phyloP scores from a whole-genome alignment of 2,329 filamentous ascomycete species.

The Cercospora citrullina region DNA sequence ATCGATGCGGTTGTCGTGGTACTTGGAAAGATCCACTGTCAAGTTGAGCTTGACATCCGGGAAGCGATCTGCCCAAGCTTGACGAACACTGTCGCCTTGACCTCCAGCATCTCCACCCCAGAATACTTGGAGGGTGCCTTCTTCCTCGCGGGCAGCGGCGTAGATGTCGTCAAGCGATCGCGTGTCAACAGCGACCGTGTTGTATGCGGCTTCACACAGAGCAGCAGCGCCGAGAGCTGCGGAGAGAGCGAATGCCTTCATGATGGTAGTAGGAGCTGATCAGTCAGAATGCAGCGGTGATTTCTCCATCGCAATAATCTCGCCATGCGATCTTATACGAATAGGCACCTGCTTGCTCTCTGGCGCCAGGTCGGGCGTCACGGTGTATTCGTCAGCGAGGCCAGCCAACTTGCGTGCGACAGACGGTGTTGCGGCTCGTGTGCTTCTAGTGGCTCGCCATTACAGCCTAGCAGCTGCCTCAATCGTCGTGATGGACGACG shows the following conservation, averaged over 20 bases:
- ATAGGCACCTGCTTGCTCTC: not conserved
- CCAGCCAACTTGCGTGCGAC: not conserved
- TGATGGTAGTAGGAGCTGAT: not conserved
- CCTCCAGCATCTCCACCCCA: conserved; percentile 38
- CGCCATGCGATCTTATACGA: not conserved
- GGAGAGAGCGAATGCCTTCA: conserved; percentile 3
- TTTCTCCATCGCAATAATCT: not conserved
- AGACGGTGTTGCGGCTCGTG: not conserved
- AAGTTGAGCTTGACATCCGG: conserved; percentile 55
- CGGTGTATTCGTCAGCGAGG: not conserved
- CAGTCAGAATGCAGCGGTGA: not conserved
- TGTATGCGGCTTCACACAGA: conserved; percentile 8
- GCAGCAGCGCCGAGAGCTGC: conserved; percentile 3
- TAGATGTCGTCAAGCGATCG: conserved; percentile 54
- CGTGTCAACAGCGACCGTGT: conserved; percentile 41
- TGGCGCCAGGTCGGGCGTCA: not conserved
- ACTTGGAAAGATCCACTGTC: conserved; percentile 59
- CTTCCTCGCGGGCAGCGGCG: conserved; percentile 51
- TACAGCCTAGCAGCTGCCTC: not conserved
- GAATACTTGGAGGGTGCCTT: conserved; percentile 49
- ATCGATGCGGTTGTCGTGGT: conserved; percentile 53
- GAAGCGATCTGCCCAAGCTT: conserved; percentile 50
- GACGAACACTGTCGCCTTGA: conserved; percentile 45
- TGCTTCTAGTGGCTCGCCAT: not conserved
- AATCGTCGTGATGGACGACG: not conserved